Percentiles rank a stretch among this genome's conserved stretches.
Evolutionary conservation across 768 basidiomycete species (phyloP).

Genomic region (Boletus rubroflammeus): DNA sequence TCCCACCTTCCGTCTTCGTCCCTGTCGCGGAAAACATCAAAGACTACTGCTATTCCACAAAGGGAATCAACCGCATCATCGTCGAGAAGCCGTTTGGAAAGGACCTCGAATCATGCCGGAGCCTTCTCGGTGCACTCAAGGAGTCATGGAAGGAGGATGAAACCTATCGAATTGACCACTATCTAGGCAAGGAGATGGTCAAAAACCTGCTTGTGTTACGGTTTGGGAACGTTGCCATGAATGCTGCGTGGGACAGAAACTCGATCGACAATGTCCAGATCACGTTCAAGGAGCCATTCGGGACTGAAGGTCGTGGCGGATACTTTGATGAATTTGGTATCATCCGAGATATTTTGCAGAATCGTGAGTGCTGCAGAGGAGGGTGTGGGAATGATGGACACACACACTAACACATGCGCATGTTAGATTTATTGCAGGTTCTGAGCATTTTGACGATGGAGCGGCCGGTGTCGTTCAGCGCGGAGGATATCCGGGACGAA

Average conservation of each 20-base stretch:
- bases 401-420: constrained; percentile 16
- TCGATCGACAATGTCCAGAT: constrained; percentile 96
- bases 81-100: constrained; percentile 99
- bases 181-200: constrained; percentile 99
- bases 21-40: constrained; percentile 82
- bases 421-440: constrained; percentile 87
- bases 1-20: constrained; percentile 96
- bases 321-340: constrained; percentile 99
- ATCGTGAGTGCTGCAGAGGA: constrained; percentile 64
- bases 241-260: constrained; percentile 92
- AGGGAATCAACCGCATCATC: constrained; percentile 86
- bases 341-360: constrained; percentile 95
- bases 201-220: constrained; percentile 96
- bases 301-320: constrained; percentile 99
- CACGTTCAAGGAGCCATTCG: constrained; percentile 99
- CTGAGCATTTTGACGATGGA: constrained; percentile 97
- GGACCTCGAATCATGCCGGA: constrained; percentile 80
- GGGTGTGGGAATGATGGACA: constrained; percentile 5
- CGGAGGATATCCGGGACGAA: constrained; percentile 98
- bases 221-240: constrained; percentile 91
- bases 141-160: constrained; percentile 92
- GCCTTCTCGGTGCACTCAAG: constrained; percentile 76
- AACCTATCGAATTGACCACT: constrained; percentile 99
- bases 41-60: constrained; percentile 69
- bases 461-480: constrained; percentile 92